A percentile compares a stretch with the other conserved stretches of the same genome.
phyloP scores from a whole-genome alignment of 495 filamentous ascomycete species.

The Podospora appendiculata region DNA sequence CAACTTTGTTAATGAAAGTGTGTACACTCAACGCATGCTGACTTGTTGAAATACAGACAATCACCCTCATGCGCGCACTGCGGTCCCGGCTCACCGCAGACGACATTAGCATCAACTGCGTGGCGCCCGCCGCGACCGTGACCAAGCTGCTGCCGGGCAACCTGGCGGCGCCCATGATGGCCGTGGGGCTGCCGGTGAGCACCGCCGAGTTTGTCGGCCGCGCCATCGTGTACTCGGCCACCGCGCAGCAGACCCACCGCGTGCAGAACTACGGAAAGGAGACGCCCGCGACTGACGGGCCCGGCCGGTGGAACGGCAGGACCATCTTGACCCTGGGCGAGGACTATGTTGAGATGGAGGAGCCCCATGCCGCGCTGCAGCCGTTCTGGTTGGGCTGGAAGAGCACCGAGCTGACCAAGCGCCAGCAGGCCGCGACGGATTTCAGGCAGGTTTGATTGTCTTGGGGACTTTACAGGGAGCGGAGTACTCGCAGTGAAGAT shows the following conservation, averaged over 20 bases:
- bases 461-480: no score
- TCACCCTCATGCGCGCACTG: background rate
- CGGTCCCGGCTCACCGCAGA: background rate
- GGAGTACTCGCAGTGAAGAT: no score
- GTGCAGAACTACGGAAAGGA: background rate
- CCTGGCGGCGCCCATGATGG: background rate
- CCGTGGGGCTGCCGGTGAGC: background rate
- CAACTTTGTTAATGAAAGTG: no score
- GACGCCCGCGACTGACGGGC: background rate
- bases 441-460: background rate
- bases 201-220: background rate
- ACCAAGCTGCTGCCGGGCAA: background rate
- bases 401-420: background rate
- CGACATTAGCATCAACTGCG: background rate
- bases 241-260: background rate
- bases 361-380: background rate
- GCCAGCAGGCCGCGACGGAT: background rate
- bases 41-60: background rate
- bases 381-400: background rate
- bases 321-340: background rate
- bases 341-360: background rate
- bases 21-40: background rate
- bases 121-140: background rate
- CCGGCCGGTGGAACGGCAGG: background rate
- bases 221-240: background rate